phyloP scores from a whole-genome alignment of 768 basidiomycete genomes.

The Mycena galericulata region DNA sequence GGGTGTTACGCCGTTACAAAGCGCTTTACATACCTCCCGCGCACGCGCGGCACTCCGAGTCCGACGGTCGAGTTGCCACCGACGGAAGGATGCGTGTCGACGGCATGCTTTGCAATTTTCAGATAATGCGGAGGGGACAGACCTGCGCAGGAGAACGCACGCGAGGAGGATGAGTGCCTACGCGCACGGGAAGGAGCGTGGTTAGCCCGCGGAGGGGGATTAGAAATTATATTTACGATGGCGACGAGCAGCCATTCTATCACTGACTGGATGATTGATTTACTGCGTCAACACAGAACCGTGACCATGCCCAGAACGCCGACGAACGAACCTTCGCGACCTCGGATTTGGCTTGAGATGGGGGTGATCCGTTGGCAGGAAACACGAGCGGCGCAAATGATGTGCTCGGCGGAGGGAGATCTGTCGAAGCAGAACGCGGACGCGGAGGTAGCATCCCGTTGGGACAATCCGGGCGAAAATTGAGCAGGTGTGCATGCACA shows the following conservation, averaged over 20 bases:
- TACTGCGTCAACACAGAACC: neutral
- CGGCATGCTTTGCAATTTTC: neutral
- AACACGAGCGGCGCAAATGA: slow-evolving; percentile 14
- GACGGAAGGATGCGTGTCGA: neutral
- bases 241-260: neutral
- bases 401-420: neutral
- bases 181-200: neutral
- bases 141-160: slow-evolving; percentile 13
- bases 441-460: neutral
- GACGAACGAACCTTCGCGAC: slow-evolving; percentile 3
- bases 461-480: neutral
- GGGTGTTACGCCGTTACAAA: neutral
- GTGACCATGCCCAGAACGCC: neutral
- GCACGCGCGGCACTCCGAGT: too few species aligned
- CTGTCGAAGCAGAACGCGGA: neutral
- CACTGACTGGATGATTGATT: neutral
- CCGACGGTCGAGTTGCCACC: neutral
- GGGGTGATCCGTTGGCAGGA: neutral
- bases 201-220: neutral
- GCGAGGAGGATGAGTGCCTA: slow-evolving; percentile 10
- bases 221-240: neutral
- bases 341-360: neutral
- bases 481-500: too few species aligned
- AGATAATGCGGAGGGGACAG: neutral
- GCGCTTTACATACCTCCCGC: neutral